Conservation (phyloP, 1,284 basidiomycete species). For the Heterobasidion parviporum region DNA sequence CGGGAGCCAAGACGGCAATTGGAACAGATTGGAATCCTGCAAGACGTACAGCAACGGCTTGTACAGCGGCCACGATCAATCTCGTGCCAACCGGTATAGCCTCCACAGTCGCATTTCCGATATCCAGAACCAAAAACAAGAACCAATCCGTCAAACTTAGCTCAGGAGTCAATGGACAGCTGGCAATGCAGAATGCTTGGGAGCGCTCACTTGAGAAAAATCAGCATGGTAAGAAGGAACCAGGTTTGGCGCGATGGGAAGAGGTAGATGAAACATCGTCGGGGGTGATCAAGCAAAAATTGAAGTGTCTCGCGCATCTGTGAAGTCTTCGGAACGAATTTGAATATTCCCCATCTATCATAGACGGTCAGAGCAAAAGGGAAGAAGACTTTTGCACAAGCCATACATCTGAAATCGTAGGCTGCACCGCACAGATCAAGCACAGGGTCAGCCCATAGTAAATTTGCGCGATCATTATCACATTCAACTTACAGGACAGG, state of each 20-base stretch:
- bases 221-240: slow-evolving; percentile 67
- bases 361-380: neutral
- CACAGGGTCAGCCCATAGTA: too few species aligned
- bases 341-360: slow-evolving; percentile 65
- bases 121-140: slow-evolving; percentile 84
- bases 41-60: slow-evolving; percentile 78
- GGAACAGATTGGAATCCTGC: slow-evolving; percentile 81
- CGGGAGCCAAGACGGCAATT: slow-evolving; percentile 64
- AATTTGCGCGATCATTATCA: neutral
- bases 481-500: slow-evolving; percentile 10
- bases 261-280: slow-evolving; percentile 88
- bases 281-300: slow-evolving; percentile 91
- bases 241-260: slow-evolving; percentile 93
- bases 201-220: slow-evolving; percentile 54
- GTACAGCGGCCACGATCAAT: slow-evolving; percentile 59
- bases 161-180: neutral
- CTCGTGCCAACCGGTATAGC: slow-evolving; percentile 64
- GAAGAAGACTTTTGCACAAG: neutral
- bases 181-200: neutral
- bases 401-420: slow-evolving; percentile 21
- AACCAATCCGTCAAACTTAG: slow-evolving; percentile 59
- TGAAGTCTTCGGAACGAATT: slow-evolving; percentile 50
- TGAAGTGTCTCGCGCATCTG: slow-evolving; percentile 70
- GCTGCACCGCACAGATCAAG: slow-evolving; percentile 6
- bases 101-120: slow-evolving; percentile 71